These are phyloP conservation scores for Talaromyces marneffei DNA, from an alignment of 2,329 filamentous ascomycete species.

Conservation along the genomic window DNA sequence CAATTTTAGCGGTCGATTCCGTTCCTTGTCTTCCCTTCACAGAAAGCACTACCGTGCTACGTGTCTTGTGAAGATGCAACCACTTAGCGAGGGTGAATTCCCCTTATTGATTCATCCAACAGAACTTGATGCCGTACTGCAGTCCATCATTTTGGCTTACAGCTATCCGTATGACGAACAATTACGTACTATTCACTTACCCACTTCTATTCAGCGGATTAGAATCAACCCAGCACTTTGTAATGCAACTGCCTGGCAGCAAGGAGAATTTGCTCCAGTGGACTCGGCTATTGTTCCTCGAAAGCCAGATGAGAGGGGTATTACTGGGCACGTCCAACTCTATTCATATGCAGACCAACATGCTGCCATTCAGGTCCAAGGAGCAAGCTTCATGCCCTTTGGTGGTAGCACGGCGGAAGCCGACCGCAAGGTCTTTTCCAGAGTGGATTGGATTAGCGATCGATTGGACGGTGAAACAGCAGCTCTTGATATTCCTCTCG, in stretches of 20 bases:
- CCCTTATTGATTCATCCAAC: constrained; percentile 12
- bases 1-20: constrained; percentile 24
- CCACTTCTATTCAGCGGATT: constrained; percentile 11
- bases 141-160: constrained; percentile 18
- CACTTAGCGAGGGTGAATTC: constrained; percentile 10
- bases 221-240: neutral
- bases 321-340: neutral
- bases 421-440: neutral
- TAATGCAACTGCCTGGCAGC: neutral
- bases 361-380: neutral
- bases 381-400: neutral
- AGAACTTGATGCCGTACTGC: constrained; percentile 2
- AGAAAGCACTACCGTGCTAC: neutral
- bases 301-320: neutral
- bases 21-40: neutral
- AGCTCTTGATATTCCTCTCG: neutral
- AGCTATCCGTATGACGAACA: constrained; percentile 18
- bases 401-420: neutral
- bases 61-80: neutral
- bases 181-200: constrained; percentile 20
- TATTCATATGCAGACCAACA: neutral
- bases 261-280: neutral
- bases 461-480: neutral
- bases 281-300: neutral
- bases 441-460: neutral